Evolutionary conservation across 2,329 filamentous ascomycete species (phyloP).

Genomic region (Bimuria novae-zelandiae): DNA sequence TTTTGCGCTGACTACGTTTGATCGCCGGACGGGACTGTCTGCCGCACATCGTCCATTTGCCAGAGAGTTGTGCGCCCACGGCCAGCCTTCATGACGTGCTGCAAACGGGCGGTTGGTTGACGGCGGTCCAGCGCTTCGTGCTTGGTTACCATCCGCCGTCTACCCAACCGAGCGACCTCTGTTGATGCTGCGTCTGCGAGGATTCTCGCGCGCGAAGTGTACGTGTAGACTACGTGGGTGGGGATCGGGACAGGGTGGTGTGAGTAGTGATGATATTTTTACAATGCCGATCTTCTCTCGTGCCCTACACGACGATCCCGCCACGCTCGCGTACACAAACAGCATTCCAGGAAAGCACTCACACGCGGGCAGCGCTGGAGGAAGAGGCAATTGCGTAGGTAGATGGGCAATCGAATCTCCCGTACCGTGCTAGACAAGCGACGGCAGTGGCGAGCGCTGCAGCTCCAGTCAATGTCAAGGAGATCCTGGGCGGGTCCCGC

Average conservation of each 20-base stretch:
- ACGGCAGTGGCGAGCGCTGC: background rate
- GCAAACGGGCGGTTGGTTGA: background rate
- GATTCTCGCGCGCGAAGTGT: background rate
- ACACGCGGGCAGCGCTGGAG: background rate
- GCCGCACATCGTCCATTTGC: slow-evolving; percentile 5
- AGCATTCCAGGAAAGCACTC: background rate
- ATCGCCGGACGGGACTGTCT: slow-evolving; percentile 28
- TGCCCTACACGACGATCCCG: slow-evolving; percentile 3
- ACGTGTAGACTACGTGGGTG: background rate
- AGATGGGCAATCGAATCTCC: background rate
- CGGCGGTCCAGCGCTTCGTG: background rate
- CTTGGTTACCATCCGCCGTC: background rate
- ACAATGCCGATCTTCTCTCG: slow-evolving; percentile 6
- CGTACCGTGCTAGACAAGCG: background rate
- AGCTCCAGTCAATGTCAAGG: background rate
- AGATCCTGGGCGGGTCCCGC: slow-evolving; percentile 3
- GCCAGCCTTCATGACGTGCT: slow-evolving; percentile 28
- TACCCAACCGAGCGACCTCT: background rate
- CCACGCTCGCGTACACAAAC: background rate
- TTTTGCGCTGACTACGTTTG: slow-evolving; percentile 30
- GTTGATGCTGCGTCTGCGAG: background rate
- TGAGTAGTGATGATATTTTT: background rate
- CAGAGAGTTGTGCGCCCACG: slow-evolving; percentile 4
- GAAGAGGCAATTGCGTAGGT: background rate
- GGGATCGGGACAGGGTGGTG: background rate